Conservation (phyloP, 1,284 basidiomycete species). For the Apiotrichum mycotoxinovorans region DNA sequence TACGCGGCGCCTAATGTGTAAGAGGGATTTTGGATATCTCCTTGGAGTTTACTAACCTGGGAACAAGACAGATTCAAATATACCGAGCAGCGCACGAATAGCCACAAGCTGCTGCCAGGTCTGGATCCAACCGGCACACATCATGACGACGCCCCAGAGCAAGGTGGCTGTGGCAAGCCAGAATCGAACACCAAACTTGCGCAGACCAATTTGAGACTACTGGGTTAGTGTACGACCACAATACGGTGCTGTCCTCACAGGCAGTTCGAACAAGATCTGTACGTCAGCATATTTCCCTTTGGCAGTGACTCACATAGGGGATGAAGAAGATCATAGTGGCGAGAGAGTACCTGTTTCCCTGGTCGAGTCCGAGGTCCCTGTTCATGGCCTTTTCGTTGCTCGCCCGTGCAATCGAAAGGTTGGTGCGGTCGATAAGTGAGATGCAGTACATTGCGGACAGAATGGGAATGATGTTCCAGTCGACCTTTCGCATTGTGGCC, state of each 20-base stretch:
- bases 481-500: conserved; percentile 7
- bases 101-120: conserved; percentile 46
- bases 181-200: conserved; percentile 18
- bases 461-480: conserved; percentile 17
- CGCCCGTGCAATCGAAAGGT: conserved; percentile 24
- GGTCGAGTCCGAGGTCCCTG: conserved; percentile 22
- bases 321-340: conserved; percentile 45
- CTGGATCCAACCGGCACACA: conserved; percentile 43
- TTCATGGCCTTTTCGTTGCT: conserved; percentile 26
- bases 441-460: conserved; percentile 15
- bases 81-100: conserved; percentile 49
- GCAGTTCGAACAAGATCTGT: conserved; percentile 43
- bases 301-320: too few relatives aligned
- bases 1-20: conserved; percentile 50
- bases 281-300: too few relatives aligned
- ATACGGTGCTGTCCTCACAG: too few relatives aligned
- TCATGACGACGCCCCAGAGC: conserved; percentile 49
- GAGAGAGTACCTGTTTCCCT: conserved; percentile 44
- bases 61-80: conserved; percentile 46
- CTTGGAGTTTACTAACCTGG: too few relatives aligned
- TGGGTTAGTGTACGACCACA: too few relatives aligned
- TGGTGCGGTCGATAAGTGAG: conserved; percentile 21
- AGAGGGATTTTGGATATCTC: too few relatives aligned
- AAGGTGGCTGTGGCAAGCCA: conserved; percentile 19
- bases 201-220: conserved; percentile 27